phyloP scores from a whole-genome alignment of 1,139 yeast species.

The Yamadazyma diospyri region DNA sequence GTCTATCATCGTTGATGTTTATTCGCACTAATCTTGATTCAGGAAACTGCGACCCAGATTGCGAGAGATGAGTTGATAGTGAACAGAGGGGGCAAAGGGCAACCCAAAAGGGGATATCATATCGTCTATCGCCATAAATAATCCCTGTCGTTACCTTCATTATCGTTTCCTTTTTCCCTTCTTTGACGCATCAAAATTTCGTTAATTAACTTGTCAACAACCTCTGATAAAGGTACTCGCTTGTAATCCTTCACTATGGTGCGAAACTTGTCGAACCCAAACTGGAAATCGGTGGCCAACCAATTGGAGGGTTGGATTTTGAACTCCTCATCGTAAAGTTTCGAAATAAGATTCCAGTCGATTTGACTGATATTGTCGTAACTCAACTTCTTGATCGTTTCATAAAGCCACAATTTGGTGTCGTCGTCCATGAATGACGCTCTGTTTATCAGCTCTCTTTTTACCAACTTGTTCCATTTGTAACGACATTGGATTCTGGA shows the following conservation, averaged over 20 bases:
- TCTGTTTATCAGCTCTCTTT: conserved; percentile 53
- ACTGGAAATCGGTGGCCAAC: conserved; percentile 32
- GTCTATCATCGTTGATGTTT: conserved; percentile 22
- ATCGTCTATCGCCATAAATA: conserved; percentile 8
- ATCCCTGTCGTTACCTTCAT: conserved; percentile 6
- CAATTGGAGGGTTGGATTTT: conserved; percentile 16
- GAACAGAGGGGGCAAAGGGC: too few species aligned
- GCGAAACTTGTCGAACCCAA: conserved; percentile 34
- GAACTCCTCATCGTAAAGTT: conserved; percentile 11
- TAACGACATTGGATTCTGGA: conserved; percentile 92
- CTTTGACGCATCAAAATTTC: conserved; percentile 4
- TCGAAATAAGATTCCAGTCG: conserved; percentile 47
- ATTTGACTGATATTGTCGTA: conserved; percentile 47
- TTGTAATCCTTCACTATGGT: conserved; percentile 28
- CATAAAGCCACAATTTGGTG: conserved; percentile 57
- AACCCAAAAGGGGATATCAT: neutral
- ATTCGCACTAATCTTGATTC: conserved; percentile 1
- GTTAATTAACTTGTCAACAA: conserved; percentile 23
- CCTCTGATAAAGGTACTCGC: conserved; percentile 20
- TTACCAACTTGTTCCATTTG: conserved; percentile 82
- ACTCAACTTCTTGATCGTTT: conserved; percentile 46
- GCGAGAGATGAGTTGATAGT: neutral
- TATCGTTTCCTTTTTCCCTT: neutral
- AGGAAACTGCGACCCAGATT: neutral
- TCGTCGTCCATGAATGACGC: conserved; percentile 46